These are phyloP conservation scores for Acacia crassicarpa DNA, from an alignment of 306 rosid genomes.

Conservation along the genomic window DNA sequence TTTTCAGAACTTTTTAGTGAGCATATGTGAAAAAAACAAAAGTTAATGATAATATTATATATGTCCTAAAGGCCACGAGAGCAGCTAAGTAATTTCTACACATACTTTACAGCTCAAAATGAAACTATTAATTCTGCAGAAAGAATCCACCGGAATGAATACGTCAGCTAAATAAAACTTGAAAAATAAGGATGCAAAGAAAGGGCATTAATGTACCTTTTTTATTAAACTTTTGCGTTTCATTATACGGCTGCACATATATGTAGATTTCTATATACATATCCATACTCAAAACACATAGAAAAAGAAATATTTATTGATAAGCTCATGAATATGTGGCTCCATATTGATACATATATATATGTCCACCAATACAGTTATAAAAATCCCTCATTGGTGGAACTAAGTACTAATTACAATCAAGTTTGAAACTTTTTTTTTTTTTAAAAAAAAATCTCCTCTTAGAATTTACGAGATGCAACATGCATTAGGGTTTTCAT, in stretches of 20 bases:
- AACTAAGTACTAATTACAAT: constrained; percentile 8
- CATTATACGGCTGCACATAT: background rate
- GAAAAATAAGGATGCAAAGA: background rate
- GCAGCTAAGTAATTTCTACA: background rate
- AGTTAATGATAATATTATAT: background rate
- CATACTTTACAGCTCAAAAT: background rate
- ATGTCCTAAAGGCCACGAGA: background rate
- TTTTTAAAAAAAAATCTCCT: background rate
- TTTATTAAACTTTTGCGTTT: background rate
- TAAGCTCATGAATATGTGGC: constrained; percentile 18
- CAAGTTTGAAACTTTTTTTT: background rate
- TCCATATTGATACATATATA: constrained; percentile 23
- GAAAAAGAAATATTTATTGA: constrained; percentile 38
- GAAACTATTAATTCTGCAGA: background rate
- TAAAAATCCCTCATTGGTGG: constrained; percentile 35
- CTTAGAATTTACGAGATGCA: constrained; percentile 53
- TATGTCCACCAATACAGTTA: constrained; percentile 34
- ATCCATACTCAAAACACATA: constrained; percentile 16
- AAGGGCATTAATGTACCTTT: background rate
- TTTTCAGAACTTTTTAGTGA: background rate
- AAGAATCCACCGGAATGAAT: background rate
- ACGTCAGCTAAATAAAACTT: background rate
- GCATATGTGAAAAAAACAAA: background rate
- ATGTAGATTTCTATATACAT: background rate
- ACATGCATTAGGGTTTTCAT: constrained; percentile 96